Conservation (phyloP, 1,139 yeast genomes). For the Magnusiomyces paraingens region DNA sequence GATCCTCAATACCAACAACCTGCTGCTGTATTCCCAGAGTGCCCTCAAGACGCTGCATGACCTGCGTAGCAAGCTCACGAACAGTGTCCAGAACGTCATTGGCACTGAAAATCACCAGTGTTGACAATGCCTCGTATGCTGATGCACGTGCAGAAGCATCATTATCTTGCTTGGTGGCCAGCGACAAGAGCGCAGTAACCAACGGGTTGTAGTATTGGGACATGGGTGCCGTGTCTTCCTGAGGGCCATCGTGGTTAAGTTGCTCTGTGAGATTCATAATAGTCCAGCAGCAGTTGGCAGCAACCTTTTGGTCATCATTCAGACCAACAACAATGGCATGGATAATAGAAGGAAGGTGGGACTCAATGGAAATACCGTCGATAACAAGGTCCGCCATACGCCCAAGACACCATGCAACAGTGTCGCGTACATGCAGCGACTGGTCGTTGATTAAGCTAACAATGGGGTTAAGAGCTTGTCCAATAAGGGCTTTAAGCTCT, state of each 20-base stretch:
- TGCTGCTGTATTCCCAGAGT: slow-evolving; percentile 51
- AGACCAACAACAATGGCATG: slow-evolving; percentile 71
- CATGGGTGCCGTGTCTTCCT: slow-evolving; percentile 52
- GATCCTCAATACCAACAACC: slow-evolving; percentile 51
- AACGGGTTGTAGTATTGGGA: slow-evolving; percentile 66
- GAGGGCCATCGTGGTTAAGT: slow-evolving; percentile 53
- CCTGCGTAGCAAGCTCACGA: slow-evolving; percentile 66
- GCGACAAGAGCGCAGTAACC: slow-evolving; percentile 62
- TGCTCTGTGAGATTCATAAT: slow-evolving; percentile 87
- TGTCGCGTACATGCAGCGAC: slow-evolving; percentile 81
- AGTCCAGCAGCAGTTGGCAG: slow-evolving; percentile 97
- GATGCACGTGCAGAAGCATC: slow-evolving; percentile 90
- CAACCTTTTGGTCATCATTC: slow-evolving; percentile 83
- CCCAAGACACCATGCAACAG: slow-evolving; percentile 98
- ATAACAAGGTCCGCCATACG: slow-evolving; percentile 86
- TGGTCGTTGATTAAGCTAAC: slow-evolving; percentile 66
- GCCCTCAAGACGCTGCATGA: slow-evolving; percentile 62
- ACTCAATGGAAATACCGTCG: slow-evolving; percentile 61
- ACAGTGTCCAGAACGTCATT: slow-evolving; percentile 63
- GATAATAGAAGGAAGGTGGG: slow-evolving; percentile 62
- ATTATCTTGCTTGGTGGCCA: slow-evolving; percentile 68
- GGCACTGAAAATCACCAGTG: slow-evolving; percentile 71
- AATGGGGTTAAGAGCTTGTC: slow-evolving; percentile 78
- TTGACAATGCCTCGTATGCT: slow-evolving; percentile 86
- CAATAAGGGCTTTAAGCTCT: slow-evolving; percentile 59